Evolutionary conservation across 73 alveolate species (phyloP).

Genomic region (Tetrahymena thermophila): DNA sequence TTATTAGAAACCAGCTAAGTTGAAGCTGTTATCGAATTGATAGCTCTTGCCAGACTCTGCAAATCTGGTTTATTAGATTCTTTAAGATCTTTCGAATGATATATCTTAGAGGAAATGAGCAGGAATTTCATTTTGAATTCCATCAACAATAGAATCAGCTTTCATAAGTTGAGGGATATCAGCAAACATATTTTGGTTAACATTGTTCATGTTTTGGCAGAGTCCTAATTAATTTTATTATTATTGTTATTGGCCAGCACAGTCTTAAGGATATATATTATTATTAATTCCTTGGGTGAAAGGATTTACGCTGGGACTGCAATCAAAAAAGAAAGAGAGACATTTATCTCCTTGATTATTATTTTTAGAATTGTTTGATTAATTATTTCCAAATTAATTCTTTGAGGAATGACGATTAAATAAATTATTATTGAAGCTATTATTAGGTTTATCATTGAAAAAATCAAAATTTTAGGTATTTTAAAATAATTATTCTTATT

Average conservation of each 20-base stretch:
- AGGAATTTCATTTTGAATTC: not conserved
- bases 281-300: not conserved
- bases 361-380: not conserved
- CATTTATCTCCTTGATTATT: not conserved
- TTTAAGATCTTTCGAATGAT: not conserved
- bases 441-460: not conserved
- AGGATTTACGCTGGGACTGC: not conserved
- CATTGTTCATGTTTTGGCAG: not conserved
- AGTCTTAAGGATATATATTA: not conserved
- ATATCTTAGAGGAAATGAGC: not conserved
- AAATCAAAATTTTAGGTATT: not conserved
- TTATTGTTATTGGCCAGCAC: not conserved
- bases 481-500: not conserved
- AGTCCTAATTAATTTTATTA: not conserved
- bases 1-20: not conserved
- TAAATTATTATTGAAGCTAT: not conserved
- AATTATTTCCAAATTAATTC: not conserved
- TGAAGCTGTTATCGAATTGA: not conserved
- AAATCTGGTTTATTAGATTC: not conserved
- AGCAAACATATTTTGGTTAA: not conserved
- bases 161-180: not conserved
- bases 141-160: not conserved
- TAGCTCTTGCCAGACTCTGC: not conserved
- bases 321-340: not conserved
- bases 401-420: not conserved